Evolutionary conservation across 192 early-diverging fungal genomes (phyloP).

Genomic region (Coemansia sp.): DNA sequence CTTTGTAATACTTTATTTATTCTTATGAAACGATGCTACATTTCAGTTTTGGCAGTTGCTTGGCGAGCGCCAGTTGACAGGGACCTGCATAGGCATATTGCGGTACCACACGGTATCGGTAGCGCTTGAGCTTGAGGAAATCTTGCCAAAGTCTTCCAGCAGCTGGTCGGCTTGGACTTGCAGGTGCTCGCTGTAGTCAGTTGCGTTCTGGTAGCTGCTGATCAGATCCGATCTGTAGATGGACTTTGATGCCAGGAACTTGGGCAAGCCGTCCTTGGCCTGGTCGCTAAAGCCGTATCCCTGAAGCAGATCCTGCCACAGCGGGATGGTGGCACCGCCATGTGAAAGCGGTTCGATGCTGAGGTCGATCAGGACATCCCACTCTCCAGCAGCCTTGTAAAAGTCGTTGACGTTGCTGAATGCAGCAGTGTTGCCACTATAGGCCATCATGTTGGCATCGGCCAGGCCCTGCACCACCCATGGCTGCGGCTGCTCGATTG

Average conservation of each 20-base stretch:
- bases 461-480: slow-evolving; percentile 55
- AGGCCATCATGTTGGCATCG: slow-evolving; percentile 58
- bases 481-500: slow-evolving; percentile 35
- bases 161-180: slow-evolving; percentile 62
- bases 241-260: slow-evolving; percentile 59
- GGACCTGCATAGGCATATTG: slow-evolving; percentile 59
- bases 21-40: not conserved
- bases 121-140: slow-evolving; percentile 52
- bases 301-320: slow-evolving; percentile 34
- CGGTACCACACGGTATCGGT: slow-evolving; percentile 65
- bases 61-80: slow-evolving; percentile 55
- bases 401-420: slow-evolving; percentile 53
- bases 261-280: not conserved
- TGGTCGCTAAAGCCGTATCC: slow-evolving; percentile 26
- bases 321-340: slow-evolving; percentile 56
- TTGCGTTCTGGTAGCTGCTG: slow-evolving; percentile 69
- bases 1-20: slow-evolving; percentile 13
- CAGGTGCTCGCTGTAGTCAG: slow-evolving; percentile 64
- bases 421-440: slow-evolving; percentile 16
- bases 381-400: slow-evolving; percentile 49
- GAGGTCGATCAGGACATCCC: slow-evolving; percentile 64
- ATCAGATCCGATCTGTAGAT: slow-evolving; percentile 61
- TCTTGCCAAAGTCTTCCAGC: slow-evolving; percentile 54
- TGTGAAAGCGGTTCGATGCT: slow-evolving; percentile 51
- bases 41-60: slow-evolving; percentile 28